Evolutionary conservation across 2,329 filamentous ascomycete species (phyloP).

Genomic region (Amylocarpus encephaloides): DNA sequence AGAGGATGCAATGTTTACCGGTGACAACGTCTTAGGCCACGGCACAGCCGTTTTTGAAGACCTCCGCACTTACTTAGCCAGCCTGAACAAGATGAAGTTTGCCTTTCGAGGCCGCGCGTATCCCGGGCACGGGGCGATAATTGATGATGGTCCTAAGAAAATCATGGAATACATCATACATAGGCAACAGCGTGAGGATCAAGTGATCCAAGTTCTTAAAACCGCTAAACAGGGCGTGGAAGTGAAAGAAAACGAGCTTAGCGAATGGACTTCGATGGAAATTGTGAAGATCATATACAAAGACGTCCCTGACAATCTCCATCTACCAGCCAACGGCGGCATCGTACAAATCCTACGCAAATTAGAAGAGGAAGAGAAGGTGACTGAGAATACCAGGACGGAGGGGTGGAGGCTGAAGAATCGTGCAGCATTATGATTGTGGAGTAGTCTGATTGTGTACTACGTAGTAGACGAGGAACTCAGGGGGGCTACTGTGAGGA

Average conservation of each 20-base stretch:
- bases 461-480: too few species aligned
- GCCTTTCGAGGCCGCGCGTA: slow-evolving; percentile 67
- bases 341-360: slow-evolving; percentile 75
- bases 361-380: slow-evolving; percentile 66
- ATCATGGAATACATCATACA: slow-evolving; percentile 81
- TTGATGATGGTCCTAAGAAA: slow-evolving; percentile 64
- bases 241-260: slow-evolving; percentile 18
- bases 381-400: slow-evolving; percentile 36
- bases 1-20: slow-evolving; percentile 78
- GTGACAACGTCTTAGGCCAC: slow-evolving; percentile 82
- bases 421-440: slow-evolving; percentile 37
- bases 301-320: slow-evolving; percentile 68
- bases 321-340: slow-evolving; percentile 68
- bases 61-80: slow-evolving; percentile 60
- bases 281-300: slow-evolving; percentile 85
- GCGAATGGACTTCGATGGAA: slow-evolving; percentile 65
- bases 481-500: too few species aligned
- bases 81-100: slow-evolving; percentile 61
- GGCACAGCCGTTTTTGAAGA: slow-evolving; percentile 84
- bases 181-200: slow-evolving; percentile 69
- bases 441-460: too few species aligned
- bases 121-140: slow-evolving; percentile 78
- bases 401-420: slow-evolving; percentile 40
- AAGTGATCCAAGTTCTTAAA: slow-evolving; percentile 62
- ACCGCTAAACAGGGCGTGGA: slow-evolving; percentile 32